A percentile compares a stretch with the other conserved stretches of the same genome.
Evolutionary conservation across 805 yeast species (phyloP).

Genomic region (Lipomyces yamanashiensis): DNA sequence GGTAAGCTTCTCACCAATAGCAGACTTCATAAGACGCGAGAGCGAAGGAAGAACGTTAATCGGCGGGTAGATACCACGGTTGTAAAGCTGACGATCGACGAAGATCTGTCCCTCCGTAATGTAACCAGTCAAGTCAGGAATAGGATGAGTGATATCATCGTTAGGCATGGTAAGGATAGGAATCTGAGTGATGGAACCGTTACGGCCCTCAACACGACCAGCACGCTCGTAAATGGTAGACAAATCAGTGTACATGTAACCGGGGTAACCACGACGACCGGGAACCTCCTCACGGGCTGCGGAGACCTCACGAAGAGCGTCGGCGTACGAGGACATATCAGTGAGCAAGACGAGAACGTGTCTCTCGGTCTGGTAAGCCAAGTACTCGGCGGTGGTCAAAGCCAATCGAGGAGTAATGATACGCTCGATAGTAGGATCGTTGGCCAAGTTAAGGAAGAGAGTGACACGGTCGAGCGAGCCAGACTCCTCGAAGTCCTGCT

Average conservation of each 20-base stretch:
- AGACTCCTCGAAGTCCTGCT: conserved; percentile 98
- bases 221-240: conserved; percentile 99
- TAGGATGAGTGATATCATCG: conserved; percentile 99
- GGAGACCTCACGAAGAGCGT: conserved; percentile 98
- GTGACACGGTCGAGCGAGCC: conserved; percentile 98
- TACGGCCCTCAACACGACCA: conserved; percentile 99
- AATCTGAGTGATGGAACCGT: conserved; percentile 98
- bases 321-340: conserved; percentile 99
- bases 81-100: conserved; percentile 92
- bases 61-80: conserved; percentile 98
- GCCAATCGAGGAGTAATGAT: conserved; percentile 99
- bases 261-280: conserved; percentile 99
- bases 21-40: conserved; percentile 98
- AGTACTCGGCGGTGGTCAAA: conserved; percentile 95
- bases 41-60: conserved; percentile 96
- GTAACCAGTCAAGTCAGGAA: conserved; percentile 99
- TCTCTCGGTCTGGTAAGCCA: conserved; percentile 99
- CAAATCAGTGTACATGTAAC: conserved; percentile 99
- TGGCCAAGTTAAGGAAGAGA: conserved; percentile 94
- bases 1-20: conserved; percentile 99
- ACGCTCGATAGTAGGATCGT: conserved; percentile 99
- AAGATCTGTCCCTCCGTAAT: conserved; percentile 99
- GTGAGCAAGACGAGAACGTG: conserved; percentile 97
- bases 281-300: conserved; percentile 99
- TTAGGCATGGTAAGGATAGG: conserved; percentile 99